Base-by-base conservation (phyloP, 306 rosid species). In the Amphicarpaea edgeworthii region DNA sequence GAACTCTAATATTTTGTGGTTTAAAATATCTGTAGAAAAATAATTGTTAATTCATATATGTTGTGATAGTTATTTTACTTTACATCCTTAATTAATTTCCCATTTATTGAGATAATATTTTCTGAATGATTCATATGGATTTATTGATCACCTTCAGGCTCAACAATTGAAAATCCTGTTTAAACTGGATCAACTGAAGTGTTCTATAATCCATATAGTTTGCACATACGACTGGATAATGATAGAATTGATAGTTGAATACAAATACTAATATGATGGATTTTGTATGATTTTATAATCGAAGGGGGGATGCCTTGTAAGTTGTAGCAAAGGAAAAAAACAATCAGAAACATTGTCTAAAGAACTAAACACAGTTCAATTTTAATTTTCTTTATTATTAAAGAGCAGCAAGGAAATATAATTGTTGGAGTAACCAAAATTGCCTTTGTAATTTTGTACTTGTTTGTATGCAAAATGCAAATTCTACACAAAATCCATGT, bases 271-370 rank as follows among this genome's bases (percentile, higher is more conserved):
- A 34, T 34, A 34, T 34, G 9, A 34, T 34, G 38, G 38, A 34
- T 34, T 32, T 7, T 14, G 41, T 6, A 10, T 12, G 2, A 2
- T 5, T 42, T 12, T 8, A 30, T 12, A 26, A n/a, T 46, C 2
- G 43, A 68, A 30, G 74, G 60, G 45, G 74, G 60, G 45, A 68
- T 28, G 12, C n/a, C 32, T 11, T 69, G 62, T n/a, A n/a, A n/a
- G n/a, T n/a, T n/a, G n/a, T 5, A 49, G 11, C 40, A 30, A 69
- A 69, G 17, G 24, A 0, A 69, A 50, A 68, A 4, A 24, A 0
- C 8, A 28, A 24, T 24, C 14, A 32, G 8, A 19, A 6, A 3
- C 3, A 32, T 17, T 50, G 8, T 4, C 20, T 16, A 30, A 16
- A 28, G 9, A 2, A 17, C 14, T 32, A 2, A 20, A 5, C 2